These are phyloP conservation scores for Fraxinus latifolia DNA, from an alignment of 305 asterid species.

Conservation along the genomic window DNA sequence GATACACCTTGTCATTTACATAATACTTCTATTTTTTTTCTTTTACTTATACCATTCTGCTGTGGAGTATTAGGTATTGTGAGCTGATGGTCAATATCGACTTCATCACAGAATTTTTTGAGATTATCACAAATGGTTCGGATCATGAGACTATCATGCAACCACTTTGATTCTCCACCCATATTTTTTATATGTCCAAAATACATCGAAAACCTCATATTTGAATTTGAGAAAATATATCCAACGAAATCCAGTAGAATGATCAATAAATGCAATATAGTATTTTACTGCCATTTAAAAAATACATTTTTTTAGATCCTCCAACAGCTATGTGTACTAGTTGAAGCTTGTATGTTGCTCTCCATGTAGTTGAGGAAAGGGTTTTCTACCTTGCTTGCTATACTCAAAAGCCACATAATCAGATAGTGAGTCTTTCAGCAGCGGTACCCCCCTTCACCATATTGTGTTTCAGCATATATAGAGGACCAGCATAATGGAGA, in stretches of 20 bases:
- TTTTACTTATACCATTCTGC: background rate
- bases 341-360: conserved; percentile 2
- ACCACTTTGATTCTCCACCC: conserved; percentile 7
- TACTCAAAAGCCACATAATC: conserved; percentile 7
- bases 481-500: background rate
- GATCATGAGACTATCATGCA: background rate
- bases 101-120: background rate
- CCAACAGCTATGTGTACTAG: background rate
- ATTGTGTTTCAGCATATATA: background rate
- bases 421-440: background rate
- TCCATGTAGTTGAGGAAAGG: background rate
- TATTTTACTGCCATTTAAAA: background rate
- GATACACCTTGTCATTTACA: background rate
- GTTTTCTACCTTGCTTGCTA: background rate
- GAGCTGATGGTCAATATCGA: background rate
- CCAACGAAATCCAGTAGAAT: background rate
- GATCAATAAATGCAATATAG: conserved; percentile 2
- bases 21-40: background rate
- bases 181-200: background rate
- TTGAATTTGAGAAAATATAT: conserved; percentile 3
- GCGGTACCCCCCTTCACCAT: background rate
- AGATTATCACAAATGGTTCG: background rate
- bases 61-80: background rate
- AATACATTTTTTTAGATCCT: background rate
- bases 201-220: background rate